phyloP scores from a whole-genome alignment of 371 early-diverging fungal species.

The Rhizopus sp. region DNA sequence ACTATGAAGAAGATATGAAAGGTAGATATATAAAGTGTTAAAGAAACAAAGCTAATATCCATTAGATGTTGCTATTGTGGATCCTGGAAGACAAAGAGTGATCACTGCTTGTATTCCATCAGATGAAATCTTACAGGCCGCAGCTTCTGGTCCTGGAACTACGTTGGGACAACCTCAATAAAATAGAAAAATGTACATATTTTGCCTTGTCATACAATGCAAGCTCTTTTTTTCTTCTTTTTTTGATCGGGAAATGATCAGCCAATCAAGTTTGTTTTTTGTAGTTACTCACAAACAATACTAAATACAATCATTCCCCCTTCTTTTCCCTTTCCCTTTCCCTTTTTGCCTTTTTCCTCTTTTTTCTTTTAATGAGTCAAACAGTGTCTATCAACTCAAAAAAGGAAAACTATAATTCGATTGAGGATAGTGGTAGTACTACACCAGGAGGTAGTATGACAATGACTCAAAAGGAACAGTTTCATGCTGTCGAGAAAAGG shows the following conservation, averaged over 20 bases:
- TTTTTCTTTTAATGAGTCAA: neutral
- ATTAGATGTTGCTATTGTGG: conserved; percentile 35
- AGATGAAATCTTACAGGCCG: conserved; percentile 43
- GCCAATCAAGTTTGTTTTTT: neutral
- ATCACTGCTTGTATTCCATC: conserved; percentile 32
- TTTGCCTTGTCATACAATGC: neutral
- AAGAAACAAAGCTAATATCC: neutral
- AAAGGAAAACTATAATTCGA: neutral
- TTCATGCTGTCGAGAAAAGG: conserved; percentile 8
- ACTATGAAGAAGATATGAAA: conserved; percentile 50
- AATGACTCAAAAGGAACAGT: neutral
- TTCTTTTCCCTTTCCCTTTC: neutral
- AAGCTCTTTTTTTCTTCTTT: no score
- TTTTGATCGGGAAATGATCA: neutral
- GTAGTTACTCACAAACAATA: neutral
- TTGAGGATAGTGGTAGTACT: neutral
- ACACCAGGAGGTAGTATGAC: neutral
- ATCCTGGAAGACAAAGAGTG: conserved; percentile 37
- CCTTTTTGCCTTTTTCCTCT: neutral
- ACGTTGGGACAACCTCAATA: conserved; percentile 45
- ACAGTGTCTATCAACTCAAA: no score
- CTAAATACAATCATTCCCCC: neutral
- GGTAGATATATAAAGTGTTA: conserved; percentile 19
- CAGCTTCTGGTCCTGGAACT: conserved; percentile 52
- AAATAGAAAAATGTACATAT: conserved; percentile 1